These are phyloP conservation scores for Trypanosoma brucei DNA, from an alignment of 208 protist species.

Conservation along the genomic window DNA sequence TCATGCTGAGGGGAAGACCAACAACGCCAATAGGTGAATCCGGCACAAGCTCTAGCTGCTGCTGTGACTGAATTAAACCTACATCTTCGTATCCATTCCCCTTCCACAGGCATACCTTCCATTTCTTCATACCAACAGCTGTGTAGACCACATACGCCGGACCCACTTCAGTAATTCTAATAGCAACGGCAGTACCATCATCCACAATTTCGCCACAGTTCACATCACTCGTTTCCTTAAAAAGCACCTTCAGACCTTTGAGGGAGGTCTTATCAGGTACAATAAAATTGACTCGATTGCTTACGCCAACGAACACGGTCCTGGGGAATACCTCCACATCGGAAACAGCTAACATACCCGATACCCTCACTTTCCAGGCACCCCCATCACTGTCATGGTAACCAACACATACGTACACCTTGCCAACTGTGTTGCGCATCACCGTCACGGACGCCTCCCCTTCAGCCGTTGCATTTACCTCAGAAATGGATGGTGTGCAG, in stretches of 20 bases:
- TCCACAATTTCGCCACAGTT: background rate
- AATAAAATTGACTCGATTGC: conserved; percentile 38
- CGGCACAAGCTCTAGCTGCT: conserved; percentile 18
- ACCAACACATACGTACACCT: conserved; percentile 45
- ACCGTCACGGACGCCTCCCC: conserved; percentile 25
- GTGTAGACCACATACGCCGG: conserved; percentile 6
- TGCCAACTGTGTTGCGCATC: conserved; percentile 6
- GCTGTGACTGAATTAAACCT: conserved; percentile 30
- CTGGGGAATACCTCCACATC: conserved; percentile 25
- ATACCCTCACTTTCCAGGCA: conserved; percentile 12
- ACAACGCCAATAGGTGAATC: conserved; percentile 17
- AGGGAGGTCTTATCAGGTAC: conserved; percentile 36
- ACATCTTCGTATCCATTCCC: conserved; percentile 17
- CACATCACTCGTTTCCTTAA: conserved; percentile 6
- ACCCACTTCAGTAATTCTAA: conserved; percentile 3
- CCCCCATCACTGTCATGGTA: conserved; percentile 30
- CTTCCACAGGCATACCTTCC: conserved; percentile 31
- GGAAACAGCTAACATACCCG: conserved; percentile 20
- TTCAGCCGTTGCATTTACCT: conserved; percentile 25
- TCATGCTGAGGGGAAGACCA: conserved; percentile 30
- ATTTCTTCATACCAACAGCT: background rate
- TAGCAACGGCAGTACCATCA: background rate
- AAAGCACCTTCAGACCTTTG: conserved; percentile 17
- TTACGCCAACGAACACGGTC: conserved; percentile 23
- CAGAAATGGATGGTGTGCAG: conserved; percentile 19